Conservation (phyloP, 2,329 filamentous ascomycete genomes). For the Cephalotrichum gorgonifer region DNA sequence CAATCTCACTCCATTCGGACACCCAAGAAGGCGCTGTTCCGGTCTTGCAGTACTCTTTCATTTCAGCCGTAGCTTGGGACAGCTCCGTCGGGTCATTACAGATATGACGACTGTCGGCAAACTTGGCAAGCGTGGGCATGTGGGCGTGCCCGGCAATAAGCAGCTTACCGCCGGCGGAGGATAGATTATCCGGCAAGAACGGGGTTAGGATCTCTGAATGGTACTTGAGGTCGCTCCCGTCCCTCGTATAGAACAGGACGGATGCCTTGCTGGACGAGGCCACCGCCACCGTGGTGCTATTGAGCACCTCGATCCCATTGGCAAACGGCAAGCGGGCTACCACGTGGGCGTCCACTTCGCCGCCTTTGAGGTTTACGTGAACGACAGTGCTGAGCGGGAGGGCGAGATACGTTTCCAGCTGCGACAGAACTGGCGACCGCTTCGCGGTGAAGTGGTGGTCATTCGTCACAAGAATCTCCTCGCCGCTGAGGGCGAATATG, state of each 20-base stretch:
- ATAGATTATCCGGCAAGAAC: slow-evolving; percentile 30
- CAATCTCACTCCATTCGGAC: slow-evolving; percentile 22
- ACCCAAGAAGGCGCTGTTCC: slow-evolving; percentile 17
- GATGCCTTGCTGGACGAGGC: slow-evolving; percentile 19
- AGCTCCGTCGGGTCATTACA: slow-evolving; percentile 4
- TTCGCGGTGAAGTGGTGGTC: slow-evolving; percentile 22
- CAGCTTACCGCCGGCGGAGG: slow-evolving; percentile 19
- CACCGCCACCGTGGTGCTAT: slow-evolving; percentile 25
- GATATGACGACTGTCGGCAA: slow-evolving; percentile 24
- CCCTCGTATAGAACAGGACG: slow-evolving; percentile 19
- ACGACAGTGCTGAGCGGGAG: slow-evolving; percentile 23
- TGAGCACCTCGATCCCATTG: slow-evolving; percentile 29
- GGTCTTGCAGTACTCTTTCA: slow-evolving; percentile 5
- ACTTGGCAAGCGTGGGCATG: slow-evolving; percentile 18
- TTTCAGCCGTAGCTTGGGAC: neutral
- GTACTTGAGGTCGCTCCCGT: neutral
- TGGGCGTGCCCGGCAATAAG: slow-evolving; percentile 29
- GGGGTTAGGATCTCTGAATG: slow-evolving; percentile 13
- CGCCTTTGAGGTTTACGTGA: slow-evolving; percentile 17
- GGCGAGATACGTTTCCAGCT: slow-evolving; percentile 22
- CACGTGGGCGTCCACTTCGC: neutral
- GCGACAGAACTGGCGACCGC: slow-evolving; percentile 14
- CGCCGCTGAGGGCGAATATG: slow-evolving; percentile 20
- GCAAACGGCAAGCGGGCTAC: slow-evolving; percentile 23
- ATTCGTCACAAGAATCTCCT: slow-evolving; percentile 30